Conservation (phyloP, 306 rosid genomes). For the Lupinus albus region DNA sequence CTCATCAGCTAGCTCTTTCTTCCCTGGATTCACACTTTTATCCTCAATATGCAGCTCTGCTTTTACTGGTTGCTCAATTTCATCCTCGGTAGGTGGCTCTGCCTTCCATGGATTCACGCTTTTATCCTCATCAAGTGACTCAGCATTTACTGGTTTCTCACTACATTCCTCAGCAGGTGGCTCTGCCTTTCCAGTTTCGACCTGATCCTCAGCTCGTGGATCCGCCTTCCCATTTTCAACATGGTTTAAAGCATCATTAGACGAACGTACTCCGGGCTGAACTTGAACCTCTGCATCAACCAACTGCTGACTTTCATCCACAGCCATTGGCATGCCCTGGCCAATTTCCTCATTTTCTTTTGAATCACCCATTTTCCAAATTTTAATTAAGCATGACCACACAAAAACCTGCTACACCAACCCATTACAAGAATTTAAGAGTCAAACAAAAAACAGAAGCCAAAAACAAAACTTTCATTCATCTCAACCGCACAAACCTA, state of each 20-base stretch:
- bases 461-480: not conserved
- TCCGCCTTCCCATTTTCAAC: conserved; percentile 37
- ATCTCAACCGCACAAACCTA: not conserved
- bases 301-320: conserved; percentile 41
- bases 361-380: conserved; percentile 62
- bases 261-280: conserved; percentile 36
- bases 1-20: not conserved
- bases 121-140: not conserved
- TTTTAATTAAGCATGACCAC: conserved; percentile 39
- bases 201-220: conserved; percentile 11
- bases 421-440: conserved; percentile 16
- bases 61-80: not conserved
- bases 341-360: conserved; percentile 51
- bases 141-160: not conserved
- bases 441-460: not conserved
- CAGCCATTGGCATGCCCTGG: conserved; percentile 27
- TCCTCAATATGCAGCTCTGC: conserved; percentile 3
- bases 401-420: conserved; percentile 40
- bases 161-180: not conserved
- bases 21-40: not conserved
- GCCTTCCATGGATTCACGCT: not conserved
- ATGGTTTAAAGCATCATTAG: conserved; percentile 34
- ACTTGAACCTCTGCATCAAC: conserved; percentile 39
- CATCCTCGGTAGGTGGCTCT: not conserved
- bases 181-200: conserved; percentile 31